Evolutionary conservation across 139 green algal species (phyloP).

Genomic region (Ettlia oleoabundans): DNA sequence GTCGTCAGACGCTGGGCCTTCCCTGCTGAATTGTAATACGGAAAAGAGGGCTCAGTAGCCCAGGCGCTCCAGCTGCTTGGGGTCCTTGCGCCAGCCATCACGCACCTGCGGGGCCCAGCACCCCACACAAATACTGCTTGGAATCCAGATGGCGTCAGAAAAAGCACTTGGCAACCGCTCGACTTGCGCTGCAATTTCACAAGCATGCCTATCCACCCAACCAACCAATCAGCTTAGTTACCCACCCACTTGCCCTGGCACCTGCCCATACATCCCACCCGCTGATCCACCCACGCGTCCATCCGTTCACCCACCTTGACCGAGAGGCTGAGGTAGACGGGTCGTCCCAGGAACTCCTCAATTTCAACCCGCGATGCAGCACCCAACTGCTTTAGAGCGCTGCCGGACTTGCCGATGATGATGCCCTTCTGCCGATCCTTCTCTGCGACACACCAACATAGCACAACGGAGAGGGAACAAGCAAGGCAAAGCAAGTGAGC

Average conservation of each 20-base stretch:
- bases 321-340: constrained; percentile 81
- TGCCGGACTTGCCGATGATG: constrained; percentile 76
- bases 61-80: constrained; percentile 21
- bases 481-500: too few species aligned
- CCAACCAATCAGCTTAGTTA: not conserved
- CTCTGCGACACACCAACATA: too few species aligned
- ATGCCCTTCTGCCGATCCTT: constrained; percentile 80
- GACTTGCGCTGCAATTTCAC: too few species aligned
- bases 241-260: too few species aligned
- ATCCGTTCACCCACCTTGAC: constrained; percentile 72
- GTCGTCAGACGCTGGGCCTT: not conserved
- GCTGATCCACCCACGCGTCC: not conserved
- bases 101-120: not conserved
- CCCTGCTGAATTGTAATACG: not conserved
- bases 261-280: too few species aligned
- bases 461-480: too few species aligned
- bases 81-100: constrained; percentile 61
- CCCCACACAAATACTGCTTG: not conserved
- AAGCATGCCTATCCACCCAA: not conserved
- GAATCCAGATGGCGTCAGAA: too few species aligned
- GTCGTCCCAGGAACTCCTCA: constrained; percentile 80
- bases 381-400: constrained; percentile 69
- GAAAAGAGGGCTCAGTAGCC: constrained; percentile 32
- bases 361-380: constrained; percentile 71
- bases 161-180: too few species aligned